phyloP scores from a whole-genome alignment of 2,329 filamentous ascomycete genomes.

The Tolypocladium ovalisporum region DNA sequence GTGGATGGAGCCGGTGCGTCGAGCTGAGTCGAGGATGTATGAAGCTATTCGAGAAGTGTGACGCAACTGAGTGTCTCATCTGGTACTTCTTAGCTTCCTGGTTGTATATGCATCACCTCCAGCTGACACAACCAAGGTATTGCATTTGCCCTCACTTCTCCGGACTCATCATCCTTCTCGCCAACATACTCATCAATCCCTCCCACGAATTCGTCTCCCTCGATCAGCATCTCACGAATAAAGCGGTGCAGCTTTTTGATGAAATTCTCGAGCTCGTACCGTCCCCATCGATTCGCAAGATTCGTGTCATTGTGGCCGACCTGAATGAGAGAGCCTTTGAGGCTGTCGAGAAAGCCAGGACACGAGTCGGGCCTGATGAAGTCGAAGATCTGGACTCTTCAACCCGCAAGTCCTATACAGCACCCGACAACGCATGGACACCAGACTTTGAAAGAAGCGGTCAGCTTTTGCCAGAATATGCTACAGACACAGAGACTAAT shows the following conservation, averaged over 20 bases:
- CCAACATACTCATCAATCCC: constrained; percentile 20
- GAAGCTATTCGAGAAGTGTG: constrained; percentile 17
- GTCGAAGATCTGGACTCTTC: background rate
- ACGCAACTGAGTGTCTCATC: constrained; percentile 18
- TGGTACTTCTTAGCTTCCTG: constrained; percentile 11
- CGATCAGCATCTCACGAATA: constrained; percentile 17
- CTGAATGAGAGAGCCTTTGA: constrained; percentile 1
- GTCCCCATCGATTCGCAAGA: background rate
- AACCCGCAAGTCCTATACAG: too few species aligned
- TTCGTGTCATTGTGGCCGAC: background rate
- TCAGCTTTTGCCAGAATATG: background rate
- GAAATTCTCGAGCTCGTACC: constrained; percentile 3
- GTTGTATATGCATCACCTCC: background rate
- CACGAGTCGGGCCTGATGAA: background rate
- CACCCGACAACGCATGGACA: background rate
- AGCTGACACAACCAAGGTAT: constrained; percentile 8
- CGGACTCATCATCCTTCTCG: constrained; percentile 20
- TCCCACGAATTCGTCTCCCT: constrained; percentile 11
- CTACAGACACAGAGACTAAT: background rate
- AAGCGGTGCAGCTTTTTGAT: constrained; percentile 16
- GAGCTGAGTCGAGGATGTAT: constrained; percentile 22
- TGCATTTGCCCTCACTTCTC: constrained; percentile 21
- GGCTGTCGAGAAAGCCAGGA: background rate
- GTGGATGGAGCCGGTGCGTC: constrained; percentile 21
- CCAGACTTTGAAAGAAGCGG: background rate